phyloP scores from a whole-genome alignment of 495 filamentous ascomycete species.

The Talaromyces thailandensis region DNA sequence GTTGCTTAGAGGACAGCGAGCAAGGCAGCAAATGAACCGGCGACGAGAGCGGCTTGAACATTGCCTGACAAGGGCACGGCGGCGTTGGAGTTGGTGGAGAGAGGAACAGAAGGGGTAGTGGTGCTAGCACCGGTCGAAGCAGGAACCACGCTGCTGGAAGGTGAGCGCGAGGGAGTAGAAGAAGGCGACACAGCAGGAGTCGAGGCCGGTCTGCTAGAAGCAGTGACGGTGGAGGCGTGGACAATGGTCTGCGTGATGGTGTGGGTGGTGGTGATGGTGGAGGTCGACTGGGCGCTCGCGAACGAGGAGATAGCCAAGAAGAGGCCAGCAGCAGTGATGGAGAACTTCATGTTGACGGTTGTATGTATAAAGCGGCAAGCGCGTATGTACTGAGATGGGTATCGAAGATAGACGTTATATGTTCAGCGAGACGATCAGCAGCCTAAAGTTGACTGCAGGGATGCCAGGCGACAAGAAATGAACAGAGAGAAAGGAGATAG shows the following conservation, averaged over 20 bases:
- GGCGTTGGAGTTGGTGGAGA: neutral
- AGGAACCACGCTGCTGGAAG: slow-evolving; percentile 3
- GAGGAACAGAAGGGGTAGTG: neutral
- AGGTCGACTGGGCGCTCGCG: neutral
- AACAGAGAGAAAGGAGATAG: neutral
- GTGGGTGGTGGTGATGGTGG: slow-evolving; percentile 6
- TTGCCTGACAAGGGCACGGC: slow-evolving; percentile 2
- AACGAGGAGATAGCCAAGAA: slow-evolving; percentile 5
- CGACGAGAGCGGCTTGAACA: slow-evolving; percentile 4
- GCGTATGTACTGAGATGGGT: neutral
- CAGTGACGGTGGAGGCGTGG: slow-evolving; percentile 1
- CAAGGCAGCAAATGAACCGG: slow-evolving; percentile 6
- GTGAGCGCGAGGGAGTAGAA: neutral
- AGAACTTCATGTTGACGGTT: slow-evolving; percentile 6
- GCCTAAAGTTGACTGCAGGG: neutral
- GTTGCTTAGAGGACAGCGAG: slow-evolving; percentile 4
- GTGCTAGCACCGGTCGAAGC: neutral
- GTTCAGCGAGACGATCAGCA: neutral
- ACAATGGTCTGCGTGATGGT: slow-evolving; percentile 6
- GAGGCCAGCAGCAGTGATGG: neutral
- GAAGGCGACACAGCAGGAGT: slow-evolving; percentile 2
- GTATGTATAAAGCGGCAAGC: neutral
- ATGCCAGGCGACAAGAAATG: neutral
- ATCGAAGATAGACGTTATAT: neutral
- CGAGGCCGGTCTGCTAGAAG: neutral